Percentiles rank a stretch among this genome's conserved stretches.
Conservation (phyloP, 129 eudicot genomes). For the Pulicaria dysenterica region DNA sequence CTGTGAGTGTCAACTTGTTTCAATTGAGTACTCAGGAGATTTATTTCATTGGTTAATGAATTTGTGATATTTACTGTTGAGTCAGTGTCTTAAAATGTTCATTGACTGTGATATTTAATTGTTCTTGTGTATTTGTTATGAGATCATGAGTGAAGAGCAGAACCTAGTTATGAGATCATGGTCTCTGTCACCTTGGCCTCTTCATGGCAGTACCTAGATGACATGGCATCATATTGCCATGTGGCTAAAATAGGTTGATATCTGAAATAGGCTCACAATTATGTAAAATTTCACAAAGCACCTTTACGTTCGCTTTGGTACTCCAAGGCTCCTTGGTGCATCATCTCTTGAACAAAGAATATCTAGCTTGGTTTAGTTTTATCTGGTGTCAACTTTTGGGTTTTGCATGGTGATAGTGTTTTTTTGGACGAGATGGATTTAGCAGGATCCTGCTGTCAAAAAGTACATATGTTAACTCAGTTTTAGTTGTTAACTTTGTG, state of each 20-base stretch:
- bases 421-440: conserved; percentile 11
- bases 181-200: no score
- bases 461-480: not conserved
- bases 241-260: not conserved
- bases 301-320: not conserved
- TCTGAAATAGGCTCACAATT: not conserved
- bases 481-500: not conserved
- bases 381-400: conserved; percentile 7
- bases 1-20: conserved; percentile 54
- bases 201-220: not conserved
- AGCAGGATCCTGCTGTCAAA: conserved; percentile 1
- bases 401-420: conserved; percentile 12
- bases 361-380: not conserved
- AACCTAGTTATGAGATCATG: no score
- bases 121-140: not conserved
- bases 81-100: not conserved
- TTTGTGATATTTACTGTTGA: not conserved
- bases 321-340: not conserved
- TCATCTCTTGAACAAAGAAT: not conserved
- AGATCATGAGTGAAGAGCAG: no score
- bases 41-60: conserved; percentile 19
- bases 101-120: conserved; percentile 6
- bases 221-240: not conserved
- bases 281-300: not conserved
- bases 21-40: conserved; percentile 3